phyloP scores from a whole-genome alignment of 2,329 filamentous ascomycete genomes.

The Orbilia quercus region DNA sequence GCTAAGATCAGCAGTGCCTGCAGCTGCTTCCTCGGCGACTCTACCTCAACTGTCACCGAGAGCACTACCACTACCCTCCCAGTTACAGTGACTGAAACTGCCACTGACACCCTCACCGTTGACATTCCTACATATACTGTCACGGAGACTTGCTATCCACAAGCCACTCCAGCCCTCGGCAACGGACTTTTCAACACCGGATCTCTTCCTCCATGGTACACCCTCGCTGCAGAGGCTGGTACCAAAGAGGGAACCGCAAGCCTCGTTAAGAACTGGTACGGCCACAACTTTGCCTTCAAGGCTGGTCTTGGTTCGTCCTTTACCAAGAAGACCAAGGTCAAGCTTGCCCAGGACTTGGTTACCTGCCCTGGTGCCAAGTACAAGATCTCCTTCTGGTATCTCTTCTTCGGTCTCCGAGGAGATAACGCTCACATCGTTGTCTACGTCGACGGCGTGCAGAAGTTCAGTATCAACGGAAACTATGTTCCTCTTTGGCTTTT shows the following conservation, averaged over 20 bases:
- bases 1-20: slow-evolving; percentile 19
- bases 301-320: not conserved
- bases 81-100: slow-evolving; percentile 16
- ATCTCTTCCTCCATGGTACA: slow-evolving; percentile 20
- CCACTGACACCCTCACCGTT: slow-evolving; percentile 9
- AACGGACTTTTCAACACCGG: slow-evolving; percentile 25
- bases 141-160: slow-evolving; percentile 25
- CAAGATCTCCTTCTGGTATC: slow-evolving; percentile 13
- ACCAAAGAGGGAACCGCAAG: not conserved
- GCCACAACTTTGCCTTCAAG: slow-evolving; percentile 8
- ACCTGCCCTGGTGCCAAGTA: slow-evolving; percentile 30
- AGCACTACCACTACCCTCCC: slow-evolving; percentile 18
- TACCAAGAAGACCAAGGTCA: slow-evolving; percentile 11
- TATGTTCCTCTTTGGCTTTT: not conserved
- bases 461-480: slow-evolving; percentile 2
- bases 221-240: not conserved
- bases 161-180: slow-evolving; percentile 6
- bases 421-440: not conserved
- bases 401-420: not conserved
- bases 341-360: slow-evolving; percentile 23
- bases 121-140: slow-evolving; percentile 10
- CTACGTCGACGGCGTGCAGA: slow-evolving; percentile 1
- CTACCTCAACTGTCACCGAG: slow-evolving; percentile 17
- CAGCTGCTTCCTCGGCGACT: slow-evolving; percentile 25
- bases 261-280: not conserved